A percentile compares a stretch with the other conserved stretches of the same genome.
Evolutionary conservation across 495 filamentous ascomycete genomes (phyloP).

Genomic region (Aspergillus baeticus): DNA sequence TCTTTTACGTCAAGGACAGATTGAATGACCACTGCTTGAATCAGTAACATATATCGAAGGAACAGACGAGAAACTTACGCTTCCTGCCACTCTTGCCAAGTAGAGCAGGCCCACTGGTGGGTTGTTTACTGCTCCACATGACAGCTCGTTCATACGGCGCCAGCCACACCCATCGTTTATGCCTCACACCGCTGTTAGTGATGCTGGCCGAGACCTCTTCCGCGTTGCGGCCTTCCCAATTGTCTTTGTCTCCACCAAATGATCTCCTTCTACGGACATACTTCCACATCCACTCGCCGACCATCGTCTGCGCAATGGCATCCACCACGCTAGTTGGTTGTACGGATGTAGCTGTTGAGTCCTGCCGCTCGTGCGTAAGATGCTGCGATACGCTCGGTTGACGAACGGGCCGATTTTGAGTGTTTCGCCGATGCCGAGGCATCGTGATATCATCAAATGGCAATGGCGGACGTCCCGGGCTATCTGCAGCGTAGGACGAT

Average conservation of each 20-base stretch:
- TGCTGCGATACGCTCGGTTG: constrained; percentile 22
- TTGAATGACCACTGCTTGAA: constrained; percentile 76
- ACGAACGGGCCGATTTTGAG: constrained; percentile 22
- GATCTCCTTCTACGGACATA: constrained; percentile 91
- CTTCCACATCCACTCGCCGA: constrained; percentile 99
- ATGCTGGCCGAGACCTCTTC: constrained; percentile 55
- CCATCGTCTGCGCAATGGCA: constrained; percentile 97
- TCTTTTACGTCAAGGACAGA: constrained; percentile 97
- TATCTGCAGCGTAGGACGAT: constrained; percentile 65
- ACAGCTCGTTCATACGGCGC: constrained; percentile 93
- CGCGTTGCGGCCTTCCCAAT: constrained; percentile 49
- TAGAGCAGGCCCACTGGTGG: constrained; percentile 79
- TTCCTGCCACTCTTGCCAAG: constrained; percentile 96
- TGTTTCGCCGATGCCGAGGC: constrained; percentile 34
- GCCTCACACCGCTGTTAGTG: constrained; percentile 61
- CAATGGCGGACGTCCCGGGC: constrained; percentile 69
- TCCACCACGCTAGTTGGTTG: constrained; percentile 88
- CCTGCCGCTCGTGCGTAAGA: constrained; percentile 33
- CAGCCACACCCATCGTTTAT: constrained; percentile 98
- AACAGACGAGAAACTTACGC: constrained; percentile 56
- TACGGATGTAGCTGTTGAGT: constrained; percentile 58
- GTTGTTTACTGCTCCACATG: constrained; percentile 98
- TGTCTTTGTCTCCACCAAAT: constrained; percentile 63
- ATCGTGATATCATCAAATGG: constrained; percentile 70
- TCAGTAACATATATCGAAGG: constrained; percentile 14